phyloP scores from a whole-genome alignment of 805 yeast species.

The Ogataea kodamae region DNA sequence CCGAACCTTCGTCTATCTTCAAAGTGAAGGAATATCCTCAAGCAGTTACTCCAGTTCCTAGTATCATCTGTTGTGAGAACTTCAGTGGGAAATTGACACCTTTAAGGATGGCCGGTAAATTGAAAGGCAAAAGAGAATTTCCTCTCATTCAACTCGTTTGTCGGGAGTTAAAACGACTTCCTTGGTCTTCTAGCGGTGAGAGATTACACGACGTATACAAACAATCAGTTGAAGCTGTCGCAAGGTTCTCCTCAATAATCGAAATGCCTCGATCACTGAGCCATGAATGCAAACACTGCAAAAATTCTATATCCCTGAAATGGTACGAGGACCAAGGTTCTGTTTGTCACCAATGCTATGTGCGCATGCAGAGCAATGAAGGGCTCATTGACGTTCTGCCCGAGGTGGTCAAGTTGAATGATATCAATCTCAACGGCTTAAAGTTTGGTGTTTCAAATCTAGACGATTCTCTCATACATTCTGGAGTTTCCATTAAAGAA shows the following conservation, averaged over 20 bases:
- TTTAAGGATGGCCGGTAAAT: slow-evolving; percentile 33
- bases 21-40: slow-evolving; percentile 22
- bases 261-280: not conserved
- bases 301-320: slow-evolving; percentile 17
- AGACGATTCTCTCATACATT: slow-evolving; percentile 9
- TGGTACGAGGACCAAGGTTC: slow-evolving; percentile 19
- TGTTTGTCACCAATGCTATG: slow-evolving; percentile 28
- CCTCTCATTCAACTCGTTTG: slow-evolving; percentile 41
- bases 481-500: slow-evolving; percentile 21
- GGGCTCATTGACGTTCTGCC: slow-evolving; percentile 26
- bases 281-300: slow-evolving; percentile 20
- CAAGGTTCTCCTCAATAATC: not conserved
- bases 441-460: slow-evolving; percentile 20
- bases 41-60: slow-evolving; percentile 43
- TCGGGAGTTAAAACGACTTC: slow-evolving; percentile 32
- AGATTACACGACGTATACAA: slow-evolving; percentile 12
- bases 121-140: slow-evolving; percentile 25
- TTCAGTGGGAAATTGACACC: slow-evolving; percentile 20
- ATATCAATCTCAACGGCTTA: slow-evolving; percentile 16
- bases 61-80: slow-evolving; percentile 43
- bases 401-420: slow-evolving; percentile 16
- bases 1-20: slow-evolving; percentile 17
- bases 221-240: slow-evolving; percentile 1
- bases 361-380: slow-evolving; percentile 22
- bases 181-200: slow-evolving; percentile 7